Percentiles rank a stretch among this genome's conserved stretches.
phyloP scores from a whole-genome alignment of 768 basidiomycete species.

The Tricholoma hemisulphureum region DNA sequence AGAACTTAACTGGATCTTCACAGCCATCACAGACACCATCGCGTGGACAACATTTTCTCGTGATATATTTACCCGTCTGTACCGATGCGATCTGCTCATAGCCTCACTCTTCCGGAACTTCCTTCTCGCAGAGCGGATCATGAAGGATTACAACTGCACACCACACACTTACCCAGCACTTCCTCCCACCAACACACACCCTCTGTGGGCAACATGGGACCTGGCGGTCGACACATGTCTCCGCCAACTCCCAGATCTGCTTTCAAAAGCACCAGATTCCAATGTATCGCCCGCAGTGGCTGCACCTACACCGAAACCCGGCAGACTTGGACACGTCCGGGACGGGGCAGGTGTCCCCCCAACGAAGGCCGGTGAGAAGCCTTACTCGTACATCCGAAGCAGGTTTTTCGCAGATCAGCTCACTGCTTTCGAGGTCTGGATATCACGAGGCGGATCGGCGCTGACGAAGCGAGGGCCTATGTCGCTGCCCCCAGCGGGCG shows the following conservation, averaged over 20 bases:
- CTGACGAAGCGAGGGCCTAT: conserved; percentile 74
- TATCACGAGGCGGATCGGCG: conserved; percentile 88
- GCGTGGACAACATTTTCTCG: conserved; percentile 97
- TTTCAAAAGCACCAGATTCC: conserved; percentile 41
- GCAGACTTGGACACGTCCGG: conserved; percentile 38
- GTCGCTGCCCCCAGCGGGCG: conserved; percentile 58
- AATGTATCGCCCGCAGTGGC: conserved; percentile 16
- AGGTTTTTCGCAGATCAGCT: conserved; percentile 95
- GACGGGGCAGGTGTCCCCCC: conserved; percentile 19
- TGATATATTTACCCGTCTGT: conserved; percentile 90
- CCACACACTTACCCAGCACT: conserved; percentile 91
- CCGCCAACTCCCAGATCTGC: conserved; percentile 85
- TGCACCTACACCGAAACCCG: conserved; percentile 34
- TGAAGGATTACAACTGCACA: conserved; percentile 97
- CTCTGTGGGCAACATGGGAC: conserved; percentile 97
- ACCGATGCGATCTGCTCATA: conserved; percentile 92
- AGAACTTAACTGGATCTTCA: conserved; percentile 99
- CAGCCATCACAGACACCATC: conserved; percentile 97
- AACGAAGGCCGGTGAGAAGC: conserved; percentile 36
- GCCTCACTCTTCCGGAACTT: conserved; percentile 97
- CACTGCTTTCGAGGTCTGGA: conserved; percentile 98
- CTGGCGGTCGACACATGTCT: conserved; percentile 93
- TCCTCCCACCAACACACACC: conserved; percentile 95
- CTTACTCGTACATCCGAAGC: conserved; percentile 78
- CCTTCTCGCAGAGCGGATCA: conserved; percentile 93